Evolutionary conservation across 257 asterid genomes (phyloP), one percentile per base, ranked within the genome.

Genomic region (Fraxinus pennsylvanica): DNA sequence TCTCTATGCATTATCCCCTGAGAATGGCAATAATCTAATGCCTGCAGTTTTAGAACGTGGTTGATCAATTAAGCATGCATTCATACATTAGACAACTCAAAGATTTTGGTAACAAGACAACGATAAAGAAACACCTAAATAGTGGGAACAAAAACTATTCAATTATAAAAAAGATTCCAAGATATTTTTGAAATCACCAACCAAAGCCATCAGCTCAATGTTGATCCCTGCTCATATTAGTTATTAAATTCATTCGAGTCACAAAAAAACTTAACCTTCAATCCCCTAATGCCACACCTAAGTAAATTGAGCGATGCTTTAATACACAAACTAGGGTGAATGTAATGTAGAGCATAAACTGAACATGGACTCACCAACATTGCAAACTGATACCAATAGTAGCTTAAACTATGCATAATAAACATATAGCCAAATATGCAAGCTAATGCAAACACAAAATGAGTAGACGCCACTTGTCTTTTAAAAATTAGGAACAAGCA

Each of bases 1-100:
- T 86, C 89, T 81, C 87, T 86, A 68, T 86, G 89, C 89, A 86
- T 86, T 76, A 86, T 86, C 72, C 87, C 89, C 52, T 83, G 87
- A 63, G 89, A 86, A 76, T 86, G 89, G 85, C 89, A 86, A 81
- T 86, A 86, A 81, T 83, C 89, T 39, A 86, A 67, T n/a, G 87
- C 89, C 89, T 86, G 87, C 79, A 79, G 52, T 54, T 74, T 35
- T 68, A 50, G 50, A 75, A 36, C 52, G 7, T 47, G 57, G 57
- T 47, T 14, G 57, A 47, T 47, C 6, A 14, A 47, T 13, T 14
- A 47, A 47, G 57, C 57, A 14, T 47, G 57, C 57, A 47, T 13
- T 14, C 57, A 47, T 15, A 13, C 57, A 47, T 47, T 47, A 47
- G 6, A 14, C 57, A 47, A 6, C 57, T 14, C 19, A 47, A 47